Evolutionary conservation across 75 land plant species (phyloP), one percentile per base, ranked within the genome.

Genomic region (Sequoia sempervirens): DNA sequence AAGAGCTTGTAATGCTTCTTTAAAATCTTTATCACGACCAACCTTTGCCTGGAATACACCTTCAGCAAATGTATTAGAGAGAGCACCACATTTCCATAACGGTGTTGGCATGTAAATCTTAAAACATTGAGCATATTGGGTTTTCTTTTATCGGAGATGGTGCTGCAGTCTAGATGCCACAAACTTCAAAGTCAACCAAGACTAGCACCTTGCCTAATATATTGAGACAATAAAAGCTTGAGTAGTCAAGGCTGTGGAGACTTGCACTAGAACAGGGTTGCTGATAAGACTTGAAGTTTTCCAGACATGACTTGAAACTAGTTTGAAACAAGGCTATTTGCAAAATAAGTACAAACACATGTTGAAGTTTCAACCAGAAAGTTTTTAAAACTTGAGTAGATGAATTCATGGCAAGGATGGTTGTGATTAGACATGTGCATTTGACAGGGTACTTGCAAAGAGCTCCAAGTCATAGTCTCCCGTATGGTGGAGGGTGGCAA

Each of bases 1-100:
- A 41, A 91, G 88, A 3, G 83, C 81, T 72, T 86, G 82, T 17
- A 93, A 79, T 46, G 95, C 88, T 81, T 38, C 88, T 82, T 89
- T 82, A 75, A 85, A 88, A 13, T 88, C 88, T 58, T 85, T 74
- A 20, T 72, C 82, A 20, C 79, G 80, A 3, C 92, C 92, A 74
- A 87, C 88, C 85, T 91, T 93, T 46, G 92, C 95, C 92, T 93
- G 86, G 28, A 72, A 40, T 12, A 68, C 72, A 52, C 2, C 12
- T 15, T 54, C 32, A 32, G n/a, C n/a, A 61, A 26, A 61, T 4
- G n/a, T 13, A 70, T 70, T 70, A 70, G 66, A 58, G 32, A 30
- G 30, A 69, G 36, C 11, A 30, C 73, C 36, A 28, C 12, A 69
- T 32, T 69, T 69, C 11, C 3, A 1, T 2, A 69, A 30, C 12